phyloP scores from a whole-genome alignment of 2,329 filamentous ascomycete species.

The Tolypocladium tropicale region DNA sequence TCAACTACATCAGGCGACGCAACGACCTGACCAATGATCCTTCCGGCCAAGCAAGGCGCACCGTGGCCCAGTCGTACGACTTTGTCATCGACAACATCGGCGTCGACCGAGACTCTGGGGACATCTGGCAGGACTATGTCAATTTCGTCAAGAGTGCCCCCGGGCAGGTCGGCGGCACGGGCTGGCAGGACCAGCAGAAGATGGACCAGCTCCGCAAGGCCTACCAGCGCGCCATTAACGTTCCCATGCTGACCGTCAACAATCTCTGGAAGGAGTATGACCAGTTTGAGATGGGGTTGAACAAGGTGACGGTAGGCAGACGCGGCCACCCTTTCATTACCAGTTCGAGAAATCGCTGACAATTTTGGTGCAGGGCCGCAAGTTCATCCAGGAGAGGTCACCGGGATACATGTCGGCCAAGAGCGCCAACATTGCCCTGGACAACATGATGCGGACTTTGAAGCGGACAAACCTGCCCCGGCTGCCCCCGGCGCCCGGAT shows the following conservation, averaged over 20 bases:
- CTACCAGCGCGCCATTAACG: conserved; percentile 80
- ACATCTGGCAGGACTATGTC: conserved; percentile 90
- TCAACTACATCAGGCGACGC: conserved; percentile 87
- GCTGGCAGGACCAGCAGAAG: conserved; percentile 97
- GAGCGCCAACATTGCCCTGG: conserved; percentile 79
- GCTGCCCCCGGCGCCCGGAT: conserved; percentile 74
- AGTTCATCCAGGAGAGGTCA: conserved; percentile 87
- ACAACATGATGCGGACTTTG: conserved; percentile 73
- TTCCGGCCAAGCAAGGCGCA: conserved; percentile 63
- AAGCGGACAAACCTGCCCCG: conserved; percentile 68
- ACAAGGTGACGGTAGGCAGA: conserved; percentile 74
- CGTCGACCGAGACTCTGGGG: conserved; percentile 80
- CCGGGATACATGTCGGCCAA: conserved; percentile 94
- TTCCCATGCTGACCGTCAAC: conserved; percentile 77
- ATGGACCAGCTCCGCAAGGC: conserved; percentile 89
- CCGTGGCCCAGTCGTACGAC: conserved; percentile 80
- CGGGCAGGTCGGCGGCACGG: conserved; percentile 71
- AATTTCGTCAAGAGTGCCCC: conserved; percentile 85
- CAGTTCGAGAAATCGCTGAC: conserved; percentile 8
- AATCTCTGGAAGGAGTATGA: conserved; percentile 96
- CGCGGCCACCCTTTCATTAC: background rate
- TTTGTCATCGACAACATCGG: conserved; percentile 86
- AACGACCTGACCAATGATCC: conserved; percentile 77
- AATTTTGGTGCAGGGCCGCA: conserved; percentile 57
- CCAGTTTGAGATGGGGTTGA: conserved; percentile 85